These are phyloP conservation scores for Carex myosuroides DNA, from an alignment of 176 grass and related monocot genomes.

Conservation along the genomic window DNA sequence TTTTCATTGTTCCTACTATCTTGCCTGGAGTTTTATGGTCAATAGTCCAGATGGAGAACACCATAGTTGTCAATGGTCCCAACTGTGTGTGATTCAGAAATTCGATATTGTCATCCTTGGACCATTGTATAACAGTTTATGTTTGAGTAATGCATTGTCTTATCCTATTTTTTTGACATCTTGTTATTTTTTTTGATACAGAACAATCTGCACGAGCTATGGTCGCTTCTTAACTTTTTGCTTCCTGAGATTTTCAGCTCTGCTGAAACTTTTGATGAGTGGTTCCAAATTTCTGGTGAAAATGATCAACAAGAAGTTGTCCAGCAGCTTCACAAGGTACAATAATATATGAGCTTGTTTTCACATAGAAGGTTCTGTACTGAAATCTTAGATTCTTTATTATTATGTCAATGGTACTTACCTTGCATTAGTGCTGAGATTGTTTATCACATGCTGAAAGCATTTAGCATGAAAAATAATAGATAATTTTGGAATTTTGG, in stretches of 20 bases:
- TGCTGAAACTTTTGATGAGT: constrained; percentile 93
- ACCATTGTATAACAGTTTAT: background rate
- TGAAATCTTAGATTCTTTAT: constrained; percentile 5
- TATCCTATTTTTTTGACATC: background rate
- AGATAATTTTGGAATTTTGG: background rate
- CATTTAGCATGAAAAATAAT: background rate
- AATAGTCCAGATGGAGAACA: background rate
- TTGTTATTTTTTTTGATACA: constrained; percentile 27
- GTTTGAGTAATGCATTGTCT: background rate
- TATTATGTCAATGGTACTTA: background rate
- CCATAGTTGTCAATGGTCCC: background rate
- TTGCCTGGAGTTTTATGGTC: background rate
- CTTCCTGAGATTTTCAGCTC: constrained; percentile 99
- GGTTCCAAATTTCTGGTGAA: constrained; percentile 99
- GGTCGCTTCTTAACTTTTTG: constrained; percentile 98
- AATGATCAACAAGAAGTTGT: constrained; percentile 98
- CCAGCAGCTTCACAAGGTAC: constrained; percentile 98
- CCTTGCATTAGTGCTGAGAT: background rate
- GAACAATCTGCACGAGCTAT: constrained; percentile 99
- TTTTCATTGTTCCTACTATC: background rate
- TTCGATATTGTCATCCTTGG: background rate
- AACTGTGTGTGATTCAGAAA: background rate
- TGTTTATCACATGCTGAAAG: background rate
- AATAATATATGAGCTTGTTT: background rate
- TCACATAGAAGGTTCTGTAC: background rate